phyloP scores from a whole-genome alignment of 768 basidiomycete species.

The Brasilioporus rufonigricans region DNA sequence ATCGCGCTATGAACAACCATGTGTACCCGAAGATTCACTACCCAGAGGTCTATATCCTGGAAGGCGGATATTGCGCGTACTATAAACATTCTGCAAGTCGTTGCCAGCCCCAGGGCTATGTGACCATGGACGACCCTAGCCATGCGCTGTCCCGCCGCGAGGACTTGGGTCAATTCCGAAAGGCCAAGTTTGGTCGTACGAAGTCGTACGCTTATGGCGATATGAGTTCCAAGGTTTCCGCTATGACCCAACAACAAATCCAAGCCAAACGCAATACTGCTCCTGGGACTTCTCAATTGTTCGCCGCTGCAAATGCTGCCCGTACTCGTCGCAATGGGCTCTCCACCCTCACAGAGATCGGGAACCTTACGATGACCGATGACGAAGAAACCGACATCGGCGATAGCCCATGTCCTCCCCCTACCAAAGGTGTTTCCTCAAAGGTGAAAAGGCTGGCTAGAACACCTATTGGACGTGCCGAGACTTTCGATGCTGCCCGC shows the following conservation, averaged over 20 bases:
- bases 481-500: constrained; percentile 66
- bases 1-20: constrained; percentile 85
- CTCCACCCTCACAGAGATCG: constrained; percentile 65
- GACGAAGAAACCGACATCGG: constrained; percentile 78
- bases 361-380: constrained; percentile 60
- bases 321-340: constrained; percentile 61
- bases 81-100: constrained; percentile 64
- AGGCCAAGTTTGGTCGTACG: constrained; percentile 81
- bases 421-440: constrained; percentile 53
- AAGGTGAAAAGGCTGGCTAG: constrained; percentile 58
- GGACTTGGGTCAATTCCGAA: constrained; percentile 90
- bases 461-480: constrained; percentile 53
- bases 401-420: constrained; percentile 86
- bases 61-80: constrained; percentile 93
- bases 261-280: constrained; percentile 66
- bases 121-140: constrained; percentile 92
- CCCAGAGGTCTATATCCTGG: constrained; percentile 94
- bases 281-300: constrained; percentile 55
- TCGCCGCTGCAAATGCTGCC: constrained; percentile 69
- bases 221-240: constrained; percentile 40
- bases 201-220: constrained; percentile 96
- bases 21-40: constrained; percentile 91
- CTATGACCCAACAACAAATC: constrained; percentile 33
- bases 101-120: constrained; percentile 82
- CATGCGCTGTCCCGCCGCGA: constrained; percentile 78